A percentile compares a stretch with the other conserved stretches of the same genome.
phyloP scores from a whole-genome alignment of 257 asterid species.

The Petrea volubilis region DNA sequence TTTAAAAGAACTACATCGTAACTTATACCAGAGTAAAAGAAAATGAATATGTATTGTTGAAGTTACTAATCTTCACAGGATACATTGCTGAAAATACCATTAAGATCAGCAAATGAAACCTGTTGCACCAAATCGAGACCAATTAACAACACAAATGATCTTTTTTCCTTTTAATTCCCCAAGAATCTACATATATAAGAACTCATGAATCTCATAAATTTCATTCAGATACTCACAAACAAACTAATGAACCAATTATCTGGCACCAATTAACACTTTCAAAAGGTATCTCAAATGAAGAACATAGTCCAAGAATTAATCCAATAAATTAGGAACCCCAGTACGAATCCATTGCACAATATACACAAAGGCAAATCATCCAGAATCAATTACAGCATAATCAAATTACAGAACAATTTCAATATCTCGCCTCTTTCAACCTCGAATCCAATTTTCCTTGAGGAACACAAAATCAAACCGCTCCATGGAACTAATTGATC shows the following conservation, averaged over 20 bases:
- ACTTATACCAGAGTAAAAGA: too few relatives aligned
- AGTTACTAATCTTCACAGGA: background rate
- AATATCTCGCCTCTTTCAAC: background rate
- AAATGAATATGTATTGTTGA: background rate
- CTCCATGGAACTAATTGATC: background rate
- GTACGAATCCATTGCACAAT: background rate
- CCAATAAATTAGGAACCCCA: background rate
- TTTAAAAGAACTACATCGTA: too few relatives aligned
- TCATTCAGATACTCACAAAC: background rate
- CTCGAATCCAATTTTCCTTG: background rate
- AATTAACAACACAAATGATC: background rate
- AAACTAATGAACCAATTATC: background rate
- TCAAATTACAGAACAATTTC: background rate
- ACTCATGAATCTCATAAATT: background rate
- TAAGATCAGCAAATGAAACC: background rate
- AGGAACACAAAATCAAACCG: background rate
- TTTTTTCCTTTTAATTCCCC: background rate
- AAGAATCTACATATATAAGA: background rate
- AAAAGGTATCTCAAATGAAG: conserved; percentile 2
- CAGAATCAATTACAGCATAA: background rate
- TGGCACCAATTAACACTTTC: background rate
- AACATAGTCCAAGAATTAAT: background rate
- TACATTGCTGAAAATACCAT: background rate
- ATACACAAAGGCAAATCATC: background rate
- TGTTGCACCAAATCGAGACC: background rate